A percentile compares a stretch with the other conserved stretches of the same genome.
phyloP scores from a whole-genome alignment of 2,329 filamentous ascomycete species.

The Pyrenophora teres region DNA sequence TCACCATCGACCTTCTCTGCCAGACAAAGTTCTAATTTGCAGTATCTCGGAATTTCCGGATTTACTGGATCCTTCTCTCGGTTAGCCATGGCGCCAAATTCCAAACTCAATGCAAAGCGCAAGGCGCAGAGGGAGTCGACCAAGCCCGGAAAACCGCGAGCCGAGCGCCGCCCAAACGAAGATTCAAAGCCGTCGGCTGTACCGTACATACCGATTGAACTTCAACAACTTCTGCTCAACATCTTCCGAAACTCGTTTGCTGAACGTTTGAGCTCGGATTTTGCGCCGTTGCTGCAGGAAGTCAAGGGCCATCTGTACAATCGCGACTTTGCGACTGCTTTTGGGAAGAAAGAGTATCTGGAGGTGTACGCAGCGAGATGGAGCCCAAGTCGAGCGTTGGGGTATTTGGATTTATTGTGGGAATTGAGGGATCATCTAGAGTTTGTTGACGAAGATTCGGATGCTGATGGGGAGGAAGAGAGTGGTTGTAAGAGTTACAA shows the following conservation, averaged over 20 bases:
- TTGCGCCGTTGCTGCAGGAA: conserved; percentile 68
- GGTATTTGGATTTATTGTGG: conserved; percentile 69
- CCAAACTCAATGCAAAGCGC: conserved; percentile 21
- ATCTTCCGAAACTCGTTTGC: conserved; percentile 71
- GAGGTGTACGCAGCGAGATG: conserved; percentile 86
- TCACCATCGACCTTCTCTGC: background rate
- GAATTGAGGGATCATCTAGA: conserved; percentile 36
- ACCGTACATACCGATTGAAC: conserved; percentile 51
- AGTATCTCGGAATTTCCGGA: too few species aligned
- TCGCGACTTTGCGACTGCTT: conserved; percentile 81
- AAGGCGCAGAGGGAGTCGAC: conserved; percentile 18
- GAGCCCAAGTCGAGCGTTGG: conserved; percentile 84
- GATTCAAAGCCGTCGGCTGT: conserved; percentile 9
- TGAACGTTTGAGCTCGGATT: conserved; percentile 50
- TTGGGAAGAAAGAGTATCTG: conserved; percentile 71
- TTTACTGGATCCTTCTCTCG: too few species aligned
- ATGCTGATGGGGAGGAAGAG: background rate
- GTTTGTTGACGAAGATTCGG: background rate
- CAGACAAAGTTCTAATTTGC: background rate
- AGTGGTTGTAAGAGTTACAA: conserved; percentile 29
- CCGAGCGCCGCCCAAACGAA: conserved; percentile 1
- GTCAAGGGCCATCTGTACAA: conserved; percentile 86
- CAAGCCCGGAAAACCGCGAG: conserved; percentile 9
- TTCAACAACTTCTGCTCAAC: conserved; percentile 74
- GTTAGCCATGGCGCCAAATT: conserved; percentile 16